Conservation (phyloP, 345 rosid species). For the Salix purpurea region DNA sequence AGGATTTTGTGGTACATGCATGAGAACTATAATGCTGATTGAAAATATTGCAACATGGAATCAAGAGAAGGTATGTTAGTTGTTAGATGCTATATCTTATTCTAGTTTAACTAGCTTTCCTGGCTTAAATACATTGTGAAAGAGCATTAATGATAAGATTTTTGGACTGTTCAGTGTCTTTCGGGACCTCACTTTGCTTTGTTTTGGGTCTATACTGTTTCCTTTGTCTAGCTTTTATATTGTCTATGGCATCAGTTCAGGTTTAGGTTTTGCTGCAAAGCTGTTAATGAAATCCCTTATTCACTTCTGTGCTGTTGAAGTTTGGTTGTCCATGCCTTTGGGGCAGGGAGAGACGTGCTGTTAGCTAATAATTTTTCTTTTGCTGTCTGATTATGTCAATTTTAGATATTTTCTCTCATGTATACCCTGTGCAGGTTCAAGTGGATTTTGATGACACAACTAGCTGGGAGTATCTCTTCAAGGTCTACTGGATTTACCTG, state of each 20-base stretch:
- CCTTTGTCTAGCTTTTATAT: not conserved
- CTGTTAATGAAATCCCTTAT: not conserved
- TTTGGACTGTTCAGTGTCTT: not conserved
- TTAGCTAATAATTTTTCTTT: not conserved
- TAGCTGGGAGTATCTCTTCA: slow-evolving; percentile 99
- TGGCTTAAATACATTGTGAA: not conserved
- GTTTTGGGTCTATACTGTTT: not conserved
- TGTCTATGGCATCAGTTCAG: not conserved
- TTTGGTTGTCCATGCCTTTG: not conserved
- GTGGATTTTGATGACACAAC: slow-evolving; percentile 94
- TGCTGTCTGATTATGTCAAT: not conserved
- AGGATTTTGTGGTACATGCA: slow-evolving; percentile 91
- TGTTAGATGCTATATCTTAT: slow-evolving; percentile 2
- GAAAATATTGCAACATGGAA: slow-evolving; percentile 55
- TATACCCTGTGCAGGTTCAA: slow-evolving; percentile 53
- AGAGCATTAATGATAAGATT: slow-evolving; percentile 1
- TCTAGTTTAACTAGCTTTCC: not conserved
- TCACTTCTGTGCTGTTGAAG: not conserved
- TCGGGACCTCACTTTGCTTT: not conserved
- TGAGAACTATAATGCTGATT: slow-evolving; percentile 80
- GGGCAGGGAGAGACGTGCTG: not conserved
- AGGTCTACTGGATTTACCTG: slow-evolving; percentile 74
- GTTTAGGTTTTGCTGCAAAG: not conserved
- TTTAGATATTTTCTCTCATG: not conserved
- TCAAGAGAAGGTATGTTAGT: slow-evolving; percentile 55